These are phyloP conservation scores for Aspergillus sp. DNA, from an alignment of 2,329 filamentous ascomycete species.

Conservation along the genomic window DNA sequence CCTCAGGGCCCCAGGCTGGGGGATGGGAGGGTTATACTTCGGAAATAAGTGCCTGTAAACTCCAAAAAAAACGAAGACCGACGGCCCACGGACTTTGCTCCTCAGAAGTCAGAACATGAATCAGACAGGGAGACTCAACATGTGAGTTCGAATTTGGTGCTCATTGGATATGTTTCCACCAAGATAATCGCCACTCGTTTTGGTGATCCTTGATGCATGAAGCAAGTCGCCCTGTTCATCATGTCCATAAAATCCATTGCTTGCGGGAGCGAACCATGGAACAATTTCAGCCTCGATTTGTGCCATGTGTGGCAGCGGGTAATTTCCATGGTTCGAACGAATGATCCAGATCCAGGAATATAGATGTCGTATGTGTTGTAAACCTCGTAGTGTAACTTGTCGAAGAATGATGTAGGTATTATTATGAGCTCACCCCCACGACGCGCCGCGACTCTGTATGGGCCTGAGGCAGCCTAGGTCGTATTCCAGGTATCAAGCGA, in stretches of 20 bases:
- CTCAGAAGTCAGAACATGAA: background rate
- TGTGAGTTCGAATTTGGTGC: background rate
- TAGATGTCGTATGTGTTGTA: background rate
- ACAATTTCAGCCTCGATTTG: constrained; percentile 5
- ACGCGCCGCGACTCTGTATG: background rate
- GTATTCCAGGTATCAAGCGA: constrained; percentile 11
- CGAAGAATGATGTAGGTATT: background rate
- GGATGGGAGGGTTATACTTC: background rate
- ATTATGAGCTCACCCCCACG: background rate
- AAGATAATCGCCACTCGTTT: background rate
- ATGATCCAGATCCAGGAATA: background rate
- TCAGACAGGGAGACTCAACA: background rate
- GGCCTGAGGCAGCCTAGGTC: constrained; percentile 12
- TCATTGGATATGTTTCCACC: background rate
- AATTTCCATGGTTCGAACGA: constrained; percentile 15
- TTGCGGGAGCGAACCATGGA: constrained; percentile 22
- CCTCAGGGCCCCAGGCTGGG: background rate
- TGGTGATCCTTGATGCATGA: background rate
- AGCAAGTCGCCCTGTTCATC: background rate
- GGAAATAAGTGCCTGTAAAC: background rate
- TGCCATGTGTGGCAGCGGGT: constrained; percentile 2
- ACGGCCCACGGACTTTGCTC: background rate
- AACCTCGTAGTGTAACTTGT: too few relatives aligned
- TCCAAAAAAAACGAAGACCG: too few relatives aligned
- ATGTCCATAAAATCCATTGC: background rate